These are phyloP conservation scores for Atractiella rhizophila DNA, from an alignment of 768 basidiomycete species.

Conservation along the genomic window DNA sequence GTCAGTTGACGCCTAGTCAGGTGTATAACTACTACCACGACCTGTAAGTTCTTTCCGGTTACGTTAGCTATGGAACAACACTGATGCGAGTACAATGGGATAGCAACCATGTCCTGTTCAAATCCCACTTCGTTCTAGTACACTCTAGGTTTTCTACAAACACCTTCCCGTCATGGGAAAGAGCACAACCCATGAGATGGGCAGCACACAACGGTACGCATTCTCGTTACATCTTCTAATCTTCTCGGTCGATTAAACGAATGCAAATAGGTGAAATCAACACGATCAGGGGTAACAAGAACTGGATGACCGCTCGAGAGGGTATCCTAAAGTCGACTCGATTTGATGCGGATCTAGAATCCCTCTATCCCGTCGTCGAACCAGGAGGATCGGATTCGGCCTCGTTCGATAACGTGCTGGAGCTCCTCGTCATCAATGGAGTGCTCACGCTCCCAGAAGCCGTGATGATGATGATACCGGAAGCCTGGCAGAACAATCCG, in stretches of 20 bases:
- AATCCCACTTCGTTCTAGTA: constrained; percentile 86
- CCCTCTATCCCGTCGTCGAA: constrained; percentile 93
- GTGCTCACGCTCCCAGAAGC: constrained; percentile 89
- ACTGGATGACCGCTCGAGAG: constrained; percentile 97
- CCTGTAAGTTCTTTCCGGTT: constrained; percentile 25
- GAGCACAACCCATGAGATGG: constrained; percentile 92
- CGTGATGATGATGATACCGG: constrained; percentile 95
- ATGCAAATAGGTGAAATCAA: too few relatives aligned
- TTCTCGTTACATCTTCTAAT: too few relatives aligned
- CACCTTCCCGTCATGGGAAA: constrained; percentile 97
- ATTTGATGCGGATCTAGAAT: constrained; percentile 83
- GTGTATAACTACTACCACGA: constrained; percentile 99
- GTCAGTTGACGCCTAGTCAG: constrained; percentile 86
- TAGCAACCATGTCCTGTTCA: constrained; percentile 80
- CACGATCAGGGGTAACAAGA: constrained; percentile 94
- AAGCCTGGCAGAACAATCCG: constrained; percentile 96
- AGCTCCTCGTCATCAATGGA: constrained; percentile 86
- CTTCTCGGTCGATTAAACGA: too few relatives aligned
- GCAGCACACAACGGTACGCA: constrained; percentile 99
- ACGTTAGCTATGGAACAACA: too few relatives aligned
- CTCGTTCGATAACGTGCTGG: constrained; percentile 95
- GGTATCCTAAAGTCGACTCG: constrained; percentile 70
- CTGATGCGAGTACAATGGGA: too few relatives aligned
- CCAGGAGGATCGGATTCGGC: constrained; percentile 91
- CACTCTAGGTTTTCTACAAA: constrained; percentile 99